phyloP scores from a whole-genome alignment of 139 green algal species.

The Marvania coccoides region DNA sequence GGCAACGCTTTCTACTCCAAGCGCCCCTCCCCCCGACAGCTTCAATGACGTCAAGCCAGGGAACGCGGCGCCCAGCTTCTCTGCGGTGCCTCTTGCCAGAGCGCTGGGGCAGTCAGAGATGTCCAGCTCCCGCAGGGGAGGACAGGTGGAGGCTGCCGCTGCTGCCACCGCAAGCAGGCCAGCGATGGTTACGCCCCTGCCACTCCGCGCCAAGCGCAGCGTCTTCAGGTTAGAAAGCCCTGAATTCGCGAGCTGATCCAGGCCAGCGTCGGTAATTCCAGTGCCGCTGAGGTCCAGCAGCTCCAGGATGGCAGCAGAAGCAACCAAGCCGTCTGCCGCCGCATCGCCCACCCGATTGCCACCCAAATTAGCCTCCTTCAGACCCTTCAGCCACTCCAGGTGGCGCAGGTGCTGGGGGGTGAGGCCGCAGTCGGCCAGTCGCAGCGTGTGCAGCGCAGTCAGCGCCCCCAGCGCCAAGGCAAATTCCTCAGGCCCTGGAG shows the following conservation, averaged over 20 bases:
- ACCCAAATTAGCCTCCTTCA: neutral
- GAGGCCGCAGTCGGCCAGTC: conserved; percentile 1
- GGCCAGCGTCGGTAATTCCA: neutral
- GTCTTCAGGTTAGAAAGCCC: neutral
- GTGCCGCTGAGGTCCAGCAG: conserved; percentile 2
- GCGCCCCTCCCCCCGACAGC: neutral
- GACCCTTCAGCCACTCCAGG: neutral
- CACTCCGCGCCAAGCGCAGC: neutral
- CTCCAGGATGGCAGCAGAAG: neutral
- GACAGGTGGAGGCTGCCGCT: neutral
- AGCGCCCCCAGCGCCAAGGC: conserved; percentile 1
- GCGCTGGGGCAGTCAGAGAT: neutral
- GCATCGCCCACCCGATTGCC: neutral
- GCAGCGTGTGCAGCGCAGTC: neutral
- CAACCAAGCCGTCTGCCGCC: neutral
- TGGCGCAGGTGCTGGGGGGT: conserved; percentile 1
- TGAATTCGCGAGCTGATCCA: neutral
- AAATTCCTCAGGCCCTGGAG: neutral
- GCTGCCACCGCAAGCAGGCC: neutral
- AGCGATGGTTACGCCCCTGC: neutral
- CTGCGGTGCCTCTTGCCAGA: neutral
- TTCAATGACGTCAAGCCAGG: neutral
- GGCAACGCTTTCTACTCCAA: neutral
- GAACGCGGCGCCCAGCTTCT: neutral
- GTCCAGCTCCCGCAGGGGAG: conserved; percentile 1